Conservation (phyloP, 192 early-diverging fungal genomes). For the Obelidium mucronatum region DNA sequence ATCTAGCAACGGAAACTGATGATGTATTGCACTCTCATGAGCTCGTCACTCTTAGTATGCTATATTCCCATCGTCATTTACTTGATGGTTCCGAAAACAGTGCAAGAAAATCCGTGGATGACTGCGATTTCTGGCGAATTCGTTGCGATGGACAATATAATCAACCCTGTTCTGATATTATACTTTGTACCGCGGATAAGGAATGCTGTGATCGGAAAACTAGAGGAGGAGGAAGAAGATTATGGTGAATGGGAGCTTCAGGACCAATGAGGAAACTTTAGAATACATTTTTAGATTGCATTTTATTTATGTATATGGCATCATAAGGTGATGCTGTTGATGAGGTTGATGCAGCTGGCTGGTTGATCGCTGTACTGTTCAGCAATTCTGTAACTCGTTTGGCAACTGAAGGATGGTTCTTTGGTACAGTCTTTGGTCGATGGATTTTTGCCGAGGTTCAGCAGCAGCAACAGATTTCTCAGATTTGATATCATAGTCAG, state of each 20-base stretch:
- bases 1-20: not conserved
- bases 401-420: slow-evolving; percentile 44
- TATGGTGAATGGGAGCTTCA: too few relatives aligned
- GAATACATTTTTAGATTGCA: too few relatives aligned
- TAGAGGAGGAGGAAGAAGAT: too few relatives aligned
- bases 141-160: not conserved
- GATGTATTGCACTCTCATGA: not conserved
- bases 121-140: not conserved
- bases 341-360: not conserved
- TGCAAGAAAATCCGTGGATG: not conserved
- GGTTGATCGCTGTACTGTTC: not conserved
- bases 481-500: slow-evolving; percentile 22
- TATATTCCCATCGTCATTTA: not conserved
- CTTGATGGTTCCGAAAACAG: not conserved
- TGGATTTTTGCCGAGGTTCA: slow-evolving; percentile 25
- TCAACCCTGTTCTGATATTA: not conserved
- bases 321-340: not conserved
- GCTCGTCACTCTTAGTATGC: not conserved
- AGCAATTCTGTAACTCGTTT: slow-evolving; percentile 19
- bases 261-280: too few relatives aligned
- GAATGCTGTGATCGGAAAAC: too few relatives aligned
- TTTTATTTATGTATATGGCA: too few relatives aligned
- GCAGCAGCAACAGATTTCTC: slow-evolving; percentile 16
- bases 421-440: slow-evolving; percentile 49
- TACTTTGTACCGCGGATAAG: too few relatives aligned